Evolutionary conservation across 768 basidiomycete genomes (phyloP).

Genomic region (Lactarius akahatsu): DNA sequence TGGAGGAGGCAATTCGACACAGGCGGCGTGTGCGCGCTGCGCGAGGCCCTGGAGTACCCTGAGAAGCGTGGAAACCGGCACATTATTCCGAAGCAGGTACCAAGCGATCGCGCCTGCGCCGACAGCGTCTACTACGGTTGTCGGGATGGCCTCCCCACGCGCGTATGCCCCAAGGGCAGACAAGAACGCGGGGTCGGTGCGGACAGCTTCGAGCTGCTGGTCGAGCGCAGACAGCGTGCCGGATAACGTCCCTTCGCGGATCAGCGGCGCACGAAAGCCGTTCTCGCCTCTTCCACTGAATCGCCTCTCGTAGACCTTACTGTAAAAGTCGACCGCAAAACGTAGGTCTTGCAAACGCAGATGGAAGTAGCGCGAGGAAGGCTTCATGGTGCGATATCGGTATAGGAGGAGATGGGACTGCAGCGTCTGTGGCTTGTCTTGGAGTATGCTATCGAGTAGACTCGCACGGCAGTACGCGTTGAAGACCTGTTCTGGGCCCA

Average conservation of each 20-base stretch:
- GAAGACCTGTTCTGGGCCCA: slow-evolving; percentile 59
- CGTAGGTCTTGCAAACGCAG: slow-evolving; percentile 70
- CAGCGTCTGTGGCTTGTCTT: slow-evolving; percentile 81
- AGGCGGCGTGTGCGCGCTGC: slow-evolving; percentile 58
- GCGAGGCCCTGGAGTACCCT: slow-evolving; percentile 61
- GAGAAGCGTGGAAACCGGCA: slow-evolving; percentile 69
- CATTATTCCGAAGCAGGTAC: slow-evolving; percentile 69
- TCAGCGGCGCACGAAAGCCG: slow-evolving; percentile 61
- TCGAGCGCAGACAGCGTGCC: slow-evolving; percentile 66
- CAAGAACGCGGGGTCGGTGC: slow-evolving; percentile 43
- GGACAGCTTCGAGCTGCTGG: slow-evolving; percentile 49
- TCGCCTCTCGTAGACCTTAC: slow-evolving; percentile 67
- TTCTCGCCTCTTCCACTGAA: slow-evolving; percentile 73
- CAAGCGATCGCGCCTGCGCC: slow-evolving; percentile 54
- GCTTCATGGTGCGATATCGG: slow-evolving; percentile 61
- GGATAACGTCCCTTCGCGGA: slow-evolving; percentile 69
- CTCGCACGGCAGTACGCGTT: slow-evolving; percentile 73
- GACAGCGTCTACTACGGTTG: slow-evolving; percentile 13
- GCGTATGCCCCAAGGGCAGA: slow-evolving; percentile 53
- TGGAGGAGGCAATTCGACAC: slow-evolving; percentile 48
- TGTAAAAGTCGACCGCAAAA: slow-evolving; percentile 75
- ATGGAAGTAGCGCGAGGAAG: slow-evolving; percentile 59
- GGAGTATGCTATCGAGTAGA: slow-evolving; percentile 83
- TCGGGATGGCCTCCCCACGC: slow-evolving; percentile 46
- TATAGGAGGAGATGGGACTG: slow-evolving; percentile 74